Evolutionary conservation across 208 protist genomes (phyloP), one percentile per base, ranked within the genome.

Genomic region (Phytomonas serpens): DNA sequence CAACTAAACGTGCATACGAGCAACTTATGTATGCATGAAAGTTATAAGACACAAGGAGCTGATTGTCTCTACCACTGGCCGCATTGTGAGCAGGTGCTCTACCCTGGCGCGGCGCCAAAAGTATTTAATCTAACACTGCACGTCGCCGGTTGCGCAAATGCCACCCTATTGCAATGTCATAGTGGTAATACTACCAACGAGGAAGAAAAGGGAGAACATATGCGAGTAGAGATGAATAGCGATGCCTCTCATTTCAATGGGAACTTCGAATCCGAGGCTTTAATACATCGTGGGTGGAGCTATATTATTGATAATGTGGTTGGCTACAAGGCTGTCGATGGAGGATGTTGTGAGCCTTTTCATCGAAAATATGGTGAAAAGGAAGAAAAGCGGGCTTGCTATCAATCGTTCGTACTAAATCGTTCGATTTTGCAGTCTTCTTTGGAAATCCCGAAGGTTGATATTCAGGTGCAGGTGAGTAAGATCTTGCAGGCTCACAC

Each of bases 81-180:
- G n/a, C 97, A 93, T 72, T 98, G 97, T 72, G 76, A 89, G 34
- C 93, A 97, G 78, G 81, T 87, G 33, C 62, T 96, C 61, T 98
- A 96, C 77, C 76, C 89, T 52, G 81, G 81, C 4, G 77, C 72
- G 0, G 62, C 83, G 34, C 90, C 96, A 19, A 42, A 97, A 0
- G 75, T 97, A 9, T 78, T 98, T 57, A 99, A 99, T 77, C 29
- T 99, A 0, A 99, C 96, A 19, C 30, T 90, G 27, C 76, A 90
- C 67, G 36, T 83, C 13, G 14, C 40, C 40, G 14, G 40, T 11
- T 47, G 40, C 40, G 40, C 40, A 19, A 47, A 47, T 19, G 40
- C 40, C 9, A 47, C 40, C 40, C 14, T 47, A 47, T 10, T 47
- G 40, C 40, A 47, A 19, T 19, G 13, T 11, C 2, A 10, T 11